phyloP scores from a whole-genome alignment of 805 yeast species.

The Hanseniaspora lachancei region DNA sequence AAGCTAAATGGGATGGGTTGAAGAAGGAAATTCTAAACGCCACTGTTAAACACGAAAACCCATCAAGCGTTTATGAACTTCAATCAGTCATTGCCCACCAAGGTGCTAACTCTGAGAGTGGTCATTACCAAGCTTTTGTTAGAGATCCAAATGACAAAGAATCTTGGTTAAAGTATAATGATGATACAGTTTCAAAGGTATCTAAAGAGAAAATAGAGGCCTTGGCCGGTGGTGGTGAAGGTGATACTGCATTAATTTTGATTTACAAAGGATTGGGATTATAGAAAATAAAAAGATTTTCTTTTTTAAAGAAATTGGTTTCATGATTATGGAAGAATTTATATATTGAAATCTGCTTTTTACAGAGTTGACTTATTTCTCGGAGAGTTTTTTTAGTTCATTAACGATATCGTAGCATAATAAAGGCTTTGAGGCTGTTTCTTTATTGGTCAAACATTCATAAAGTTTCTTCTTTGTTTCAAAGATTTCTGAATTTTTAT shows the following conservation, averaged over 20 bases:
- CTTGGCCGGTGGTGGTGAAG: slow-evolving; percentile 94
- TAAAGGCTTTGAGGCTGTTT: slow-evolving; percentile 50
- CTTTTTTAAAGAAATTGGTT: neutral
- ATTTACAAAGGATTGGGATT: slow-evolving; percentile 74
- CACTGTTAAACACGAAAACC: slow-evolving; percentile 54
- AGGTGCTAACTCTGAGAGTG: slow-evolving; percentile 93
- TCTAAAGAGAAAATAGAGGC: slow-evolving; percentile 68
- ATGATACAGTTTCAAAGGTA: slow-evolving; percentile 72
- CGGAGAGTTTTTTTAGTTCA: slow-evolving; percentile 30
- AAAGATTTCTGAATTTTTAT: slow-evolving; percentile 31
- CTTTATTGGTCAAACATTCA: slow-evolving; percentile 39
- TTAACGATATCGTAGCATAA: slow-evolving; percentile 76
- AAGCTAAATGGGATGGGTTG: slow-evolving; percentile 37
- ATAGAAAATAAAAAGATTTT: slow-evolving; percentile 18
- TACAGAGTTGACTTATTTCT: neutral
- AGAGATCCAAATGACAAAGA: slow-evolving; percentile 62
- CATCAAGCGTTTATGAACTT: slow-evolving; percentile 76
- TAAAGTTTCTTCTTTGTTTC: slow-evolving; percentile 39
- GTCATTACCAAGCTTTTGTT: slow-evolving; percentile 88
- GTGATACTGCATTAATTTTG: slow-evolving; percentile 85
- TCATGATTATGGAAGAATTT: neutral
- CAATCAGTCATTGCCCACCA: slow-evolving; percentile 78
- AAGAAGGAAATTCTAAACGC: slow-evolving; percentile 36
- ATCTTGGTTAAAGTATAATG: slow-evolving; percentile 90
- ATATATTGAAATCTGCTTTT: neutral